phyloP scores from a whole-genome alignment of 257 asterid genomes.

The Eucommia ulmoides region DNA sequence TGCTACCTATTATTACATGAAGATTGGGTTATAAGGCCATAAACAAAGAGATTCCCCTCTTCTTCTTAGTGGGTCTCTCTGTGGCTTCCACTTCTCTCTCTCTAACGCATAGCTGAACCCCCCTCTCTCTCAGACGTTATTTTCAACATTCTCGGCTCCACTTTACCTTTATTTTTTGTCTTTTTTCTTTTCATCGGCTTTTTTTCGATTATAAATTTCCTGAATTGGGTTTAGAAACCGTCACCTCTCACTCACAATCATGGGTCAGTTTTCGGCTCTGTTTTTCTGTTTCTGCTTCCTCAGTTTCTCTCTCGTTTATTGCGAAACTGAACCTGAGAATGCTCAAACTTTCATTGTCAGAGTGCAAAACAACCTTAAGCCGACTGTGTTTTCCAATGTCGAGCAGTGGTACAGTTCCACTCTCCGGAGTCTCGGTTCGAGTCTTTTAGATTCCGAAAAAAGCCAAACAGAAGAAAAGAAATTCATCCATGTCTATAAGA shows the following conservation, averaged over 20 bases:
- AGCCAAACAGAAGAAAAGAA: conserved; percentile 7
- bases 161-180: not conserved
- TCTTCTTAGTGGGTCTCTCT: not conserved
- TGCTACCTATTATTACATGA: too few relatives aligned
- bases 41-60: not conserved
- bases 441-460: conserved; percentile 8
- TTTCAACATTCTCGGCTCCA: conserved; percentile 7
- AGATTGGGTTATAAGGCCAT: too few relatives aligned
- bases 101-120: not conserved
- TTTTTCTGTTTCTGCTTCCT: conserved; percentile 8
- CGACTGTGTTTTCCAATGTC: conserved; percentile 39
- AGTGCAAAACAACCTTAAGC: conserved; percentile 51
- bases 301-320: conserved; percentile 4
- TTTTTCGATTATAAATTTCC: conserved; percentile 6
- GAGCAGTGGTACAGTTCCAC: conserved; percentile 67
- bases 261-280: conserved; percentile 13
- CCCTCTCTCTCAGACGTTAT: conserved; percentile 10
- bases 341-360: conserved; percentile 48
- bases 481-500: conserved; percentile 51
- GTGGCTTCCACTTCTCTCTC: conserved; percentile 21
- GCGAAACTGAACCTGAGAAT: conserved; percentile 4
- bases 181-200: not conserved
- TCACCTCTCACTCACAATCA: not conserved
- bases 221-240: not conserved
- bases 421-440: conserved; percentile 32